These are phyloP conservation scores for Aschersonia sp. DNA, from an alignment of 2,329 filamentous ascomycete genomes.

Conservation along the genomic window DNA sequence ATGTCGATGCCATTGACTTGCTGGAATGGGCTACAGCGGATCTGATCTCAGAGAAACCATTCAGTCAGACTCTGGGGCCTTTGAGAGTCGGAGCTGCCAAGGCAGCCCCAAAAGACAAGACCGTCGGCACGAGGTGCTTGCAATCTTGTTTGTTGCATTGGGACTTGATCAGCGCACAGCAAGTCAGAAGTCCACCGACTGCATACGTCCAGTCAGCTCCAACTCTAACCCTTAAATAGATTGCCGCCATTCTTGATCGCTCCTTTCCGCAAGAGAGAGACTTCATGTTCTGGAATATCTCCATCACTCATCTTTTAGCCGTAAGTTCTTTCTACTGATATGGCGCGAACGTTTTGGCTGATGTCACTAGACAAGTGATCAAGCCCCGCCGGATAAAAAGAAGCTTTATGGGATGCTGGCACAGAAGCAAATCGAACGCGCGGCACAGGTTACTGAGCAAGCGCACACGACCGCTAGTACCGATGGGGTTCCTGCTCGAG, in stretches of 20 bases:
- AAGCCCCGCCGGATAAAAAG: conserved; percentile 31
- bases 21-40: conserved; percentile 38
- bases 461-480: conserved; percentile 7
- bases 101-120: conserved; percentile 32
- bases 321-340: conserved; percentile 18
- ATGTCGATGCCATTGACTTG: conserved; percentile 36
- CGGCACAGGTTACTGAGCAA: conserved; percentile 29
- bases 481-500: conserved; percentile 11
- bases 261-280: conserved; percentile 31
- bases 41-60: conserved; percentile 23
- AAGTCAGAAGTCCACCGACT: conserved; percentile 20
- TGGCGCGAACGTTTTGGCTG: not conserved
- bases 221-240: conserved; percentile 19
- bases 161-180: conserved; percentile 42
- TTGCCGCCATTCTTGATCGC: conserved; percentile 38
- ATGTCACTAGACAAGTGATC: conserved; percentile 24
- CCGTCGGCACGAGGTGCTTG: conserved; percentile 27
- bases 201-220: not conserved
- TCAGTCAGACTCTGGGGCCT: conserved; percentile 31
- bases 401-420: conserved; percentile 37
- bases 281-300: conserved; percentile 41
- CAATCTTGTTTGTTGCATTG: conserved; percentile 38
- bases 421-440: conserved; percentile 34
- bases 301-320: conserved; percentile 36
- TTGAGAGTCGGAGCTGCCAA: conserved; percentile 37